A percentile compares a stretch with the other conserved stretches of the same genome.
These are phyloP conservation scores for Canavalia ensiformis DNA, from an alignment of 306 rosid genomes.

Conservation along the genomic window DNA sequence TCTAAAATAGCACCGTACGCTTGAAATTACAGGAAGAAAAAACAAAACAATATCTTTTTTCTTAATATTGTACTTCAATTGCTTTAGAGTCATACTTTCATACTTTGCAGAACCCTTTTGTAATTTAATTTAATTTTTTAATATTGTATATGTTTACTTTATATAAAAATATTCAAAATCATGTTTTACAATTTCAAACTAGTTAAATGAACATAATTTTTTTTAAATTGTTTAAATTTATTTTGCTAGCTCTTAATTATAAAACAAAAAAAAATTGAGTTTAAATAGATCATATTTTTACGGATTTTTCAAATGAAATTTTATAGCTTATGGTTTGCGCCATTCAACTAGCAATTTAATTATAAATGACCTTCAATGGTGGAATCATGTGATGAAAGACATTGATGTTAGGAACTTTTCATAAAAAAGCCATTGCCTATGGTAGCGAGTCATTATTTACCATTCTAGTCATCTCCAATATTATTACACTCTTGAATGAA, in stretches of 20 bases:
- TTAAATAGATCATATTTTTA: too few relatives aligned
- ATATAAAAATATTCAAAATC: too few relatives aligned
- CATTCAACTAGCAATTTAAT: background rate
- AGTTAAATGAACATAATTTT: too few relatives aligned
- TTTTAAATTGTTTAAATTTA: too few relatives aligned
- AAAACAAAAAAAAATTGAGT: too few relatives aligned
- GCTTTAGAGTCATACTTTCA: background rate
- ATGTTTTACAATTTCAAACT: too few relatives aligned
- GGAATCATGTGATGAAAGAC: slow-evolving; percentile 3
- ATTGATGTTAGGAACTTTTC: slow-evolving; percentile 23
- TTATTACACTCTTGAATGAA: too few relatives aligned
- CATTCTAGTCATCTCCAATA: slow-evolving; percentile 15
- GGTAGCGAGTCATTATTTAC: slow-evolving; percentile 18
- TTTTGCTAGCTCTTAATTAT: too few relatives aligned
- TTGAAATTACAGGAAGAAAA: background rate
- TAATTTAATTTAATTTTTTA: background rate
- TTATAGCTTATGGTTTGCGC: too few relatives aligned
- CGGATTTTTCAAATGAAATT: too few relatives aligned
- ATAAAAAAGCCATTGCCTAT: background rate
- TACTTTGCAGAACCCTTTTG: background rate
- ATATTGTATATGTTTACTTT: too few relatives aligned
- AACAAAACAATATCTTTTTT: background rate
- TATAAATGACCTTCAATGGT: background rate
- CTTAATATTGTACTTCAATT: background rate
- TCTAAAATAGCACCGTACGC: too few relatives aligned